These are phyloP conservation scores for Phyllosticta citrichinensis DNA, from an alignment of 2,329 filamentous ascomycete genomes.

Conservation along the genomic window DNA sequence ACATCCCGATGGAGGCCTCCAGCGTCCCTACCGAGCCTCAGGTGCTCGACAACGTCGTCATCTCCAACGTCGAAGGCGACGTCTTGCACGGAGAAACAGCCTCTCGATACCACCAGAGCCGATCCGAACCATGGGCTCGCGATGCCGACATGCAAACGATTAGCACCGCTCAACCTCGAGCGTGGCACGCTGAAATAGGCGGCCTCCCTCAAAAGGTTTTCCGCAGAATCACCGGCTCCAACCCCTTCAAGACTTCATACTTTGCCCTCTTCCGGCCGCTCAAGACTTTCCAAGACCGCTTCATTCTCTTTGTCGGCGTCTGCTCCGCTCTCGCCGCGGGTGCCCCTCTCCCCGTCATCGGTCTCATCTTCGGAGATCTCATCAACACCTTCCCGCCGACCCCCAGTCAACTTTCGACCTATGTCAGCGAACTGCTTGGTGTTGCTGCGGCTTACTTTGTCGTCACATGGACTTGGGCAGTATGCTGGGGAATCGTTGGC, in stretches of 20 bases:
- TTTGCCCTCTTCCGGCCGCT: conserved; percentile 38
- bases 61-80: conserved; percentile 1
- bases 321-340: conserved; percentile 30
- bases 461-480: conserved; percentile 40
- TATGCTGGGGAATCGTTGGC: conserved; percentile 41
- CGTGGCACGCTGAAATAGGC: conserved; percentile 21
- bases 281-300: conserved; percentile 29
- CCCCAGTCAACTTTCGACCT: conserved; percentile 31
- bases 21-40: conserved; percentile 6
- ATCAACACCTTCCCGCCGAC: conserved; percentile 41
- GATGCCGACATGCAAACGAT: conserved; percentile 26
- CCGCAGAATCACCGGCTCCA: conserved; percentile 31
- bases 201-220: conserved; percentile 24
- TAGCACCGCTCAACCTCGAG: conserved; percentile 23
- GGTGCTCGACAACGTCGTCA: conserved; percentile 2
- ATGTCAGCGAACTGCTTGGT: conserved; percentile 35
- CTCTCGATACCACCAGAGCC: conserved; percentile 11
- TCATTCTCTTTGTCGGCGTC: conserved; percentile 24
- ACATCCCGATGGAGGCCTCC: conserved; percentile 9
- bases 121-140: conserved; percentile 21
- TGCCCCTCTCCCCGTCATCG: conserved; percentile 32
- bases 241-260: conserved; percentile 40
- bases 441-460: conserved; percentile 40
- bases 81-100: neutral
- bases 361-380: conserved; percentile 38